Conservation (phyloP, 2,329 filamentous ascomycete genomes). For the Claviceps paspali region DNA sequence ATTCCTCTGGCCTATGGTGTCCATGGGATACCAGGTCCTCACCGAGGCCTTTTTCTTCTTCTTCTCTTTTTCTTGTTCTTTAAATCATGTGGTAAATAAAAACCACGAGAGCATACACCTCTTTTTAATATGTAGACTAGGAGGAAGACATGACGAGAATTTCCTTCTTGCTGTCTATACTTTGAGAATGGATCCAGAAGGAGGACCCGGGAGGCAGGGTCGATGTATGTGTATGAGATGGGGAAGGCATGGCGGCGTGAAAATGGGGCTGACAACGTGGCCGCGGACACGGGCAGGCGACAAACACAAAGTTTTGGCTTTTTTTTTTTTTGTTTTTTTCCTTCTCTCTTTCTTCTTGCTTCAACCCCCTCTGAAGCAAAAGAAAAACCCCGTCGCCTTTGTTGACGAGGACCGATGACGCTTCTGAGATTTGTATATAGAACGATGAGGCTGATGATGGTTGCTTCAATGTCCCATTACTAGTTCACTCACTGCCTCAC, state of each 20-base stretch:
- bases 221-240: constrained; percentile 1
- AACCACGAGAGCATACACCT: constrained; percentile 1
- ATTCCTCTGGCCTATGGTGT: background rate
- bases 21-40: background rate
- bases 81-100: background rate
- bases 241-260: background rate
- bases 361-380: no score
- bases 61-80: no score
- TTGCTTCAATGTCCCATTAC: constrained; percentile 3
- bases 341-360: background rate
- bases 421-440: constrained; percentile 11
- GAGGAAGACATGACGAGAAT: background rate
- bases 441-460: constrained; percentile 9
- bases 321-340: background rate
- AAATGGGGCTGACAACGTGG: background rate
- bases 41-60: background rate
- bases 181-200: background rate
- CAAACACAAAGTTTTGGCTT: background rate
- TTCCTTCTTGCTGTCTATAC: background rate
- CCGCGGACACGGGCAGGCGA: background rate
- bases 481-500: no score
- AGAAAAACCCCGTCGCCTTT: background rate
- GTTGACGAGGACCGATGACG: background rate
- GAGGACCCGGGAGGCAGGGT: background rate
- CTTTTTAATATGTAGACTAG: constrained; percentile 6